These are phyloP conservation scores for Dictyostelium intermedium DNA, from an alignment of 78 protist species.

Conservation along the genomic window DNA sequence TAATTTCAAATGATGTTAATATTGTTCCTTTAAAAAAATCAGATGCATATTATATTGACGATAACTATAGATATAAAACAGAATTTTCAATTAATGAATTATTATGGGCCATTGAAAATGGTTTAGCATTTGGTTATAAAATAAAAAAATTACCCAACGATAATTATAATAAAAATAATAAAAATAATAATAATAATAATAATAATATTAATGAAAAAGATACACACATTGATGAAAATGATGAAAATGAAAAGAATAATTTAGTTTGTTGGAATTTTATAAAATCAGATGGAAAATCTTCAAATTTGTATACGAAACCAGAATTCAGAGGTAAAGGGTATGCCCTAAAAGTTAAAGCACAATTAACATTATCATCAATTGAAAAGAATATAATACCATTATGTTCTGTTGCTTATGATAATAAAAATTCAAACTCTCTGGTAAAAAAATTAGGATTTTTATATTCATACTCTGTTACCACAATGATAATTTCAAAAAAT, in stretches of 20 bases:
- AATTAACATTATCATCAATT: not conserved
- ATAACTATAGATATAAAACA: no score
- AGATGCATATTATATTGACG: not conserved
- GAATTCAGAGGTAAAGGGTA: not conserved
- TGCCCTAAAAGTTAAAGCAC: not conserved
- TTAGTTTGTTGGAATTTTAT: not conserved
- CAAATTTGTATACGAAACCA: not conserved
- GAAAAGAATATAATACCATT: not conserved
- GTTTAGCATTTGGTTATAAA: not conserved
- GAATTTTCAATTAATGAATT: not conserved
- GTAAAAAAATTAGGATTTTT: not conserved
- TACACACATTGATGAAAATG: no score
- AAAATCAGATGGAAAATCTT: not conserved
- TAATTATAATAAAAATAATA: no score
- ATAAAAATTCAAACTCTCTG: not conserved
- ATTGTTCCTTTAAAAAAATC: not conserved
- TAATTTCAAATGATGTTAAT: not conserved
- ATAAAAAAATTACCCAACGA: no score
- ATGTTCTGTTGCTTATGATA: not conserved
- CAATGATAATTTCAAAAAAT: not conserved
- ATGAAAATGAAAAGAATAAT: no score
- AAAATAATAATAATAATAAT: no score
- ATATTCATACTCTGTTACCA: not conserved
- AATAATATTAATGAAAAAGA: no score
- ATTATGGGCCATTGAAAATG: not conserved